Conservation (phyloP, 208 protist genomes). For the Crithidia bombi region DNA sequence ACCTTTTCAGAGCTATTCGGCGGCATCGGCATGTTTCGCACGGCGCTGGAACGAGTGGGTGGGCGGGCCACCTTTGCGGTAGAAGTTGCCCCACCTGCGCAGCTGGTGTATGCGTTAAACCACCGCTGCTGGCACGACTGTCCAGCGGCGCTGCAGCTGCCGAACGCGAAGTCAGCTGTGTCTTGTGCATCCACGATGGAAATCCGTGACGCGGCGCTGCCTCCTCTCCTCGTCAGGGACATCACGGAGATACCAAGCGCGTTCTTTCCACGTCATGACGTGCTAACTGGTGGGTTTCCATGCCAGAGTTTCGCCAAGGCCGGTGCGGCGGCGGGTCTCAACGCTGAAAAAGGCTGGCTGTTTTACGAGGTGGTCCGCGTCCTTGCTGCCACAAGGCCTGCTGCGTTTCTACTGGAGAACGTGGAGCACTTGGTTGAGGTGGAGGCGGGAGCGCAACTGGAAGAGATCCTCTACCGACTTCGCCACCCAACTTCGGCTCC, state of each 20-base stretch:
- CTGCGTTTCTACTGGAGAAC: slow-evolving; percentile 85
- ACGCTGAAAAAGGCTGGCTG: slow-evolving; percentile 60
- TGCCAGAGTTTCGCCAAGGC: slow-evolving; percentile 85
- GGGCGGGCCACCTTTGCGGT: slow-evolving; percentile 68
- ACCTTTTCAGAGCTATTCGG: slow-evolving; percentile 89
- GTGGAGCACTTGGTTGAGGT: slow-evolving; percentile 70
- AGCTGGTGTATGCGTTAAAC: slow-evolving; percentile 64
- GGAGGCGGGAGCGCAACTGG: slow-evolving; percentile 52
- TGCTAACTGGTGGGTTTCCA: slow-evolving; percentile 84
- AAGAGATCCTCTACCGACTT: slow-evolving; percentile 43
- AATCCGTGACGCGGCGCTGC: neutral
- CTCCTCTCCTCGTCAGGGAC: slow-evolving; percentile 52
- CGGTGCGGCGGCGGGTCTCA: slow-evolving; percentile 52
- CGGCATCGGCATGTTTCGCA: slow-evolving; percentile 88
- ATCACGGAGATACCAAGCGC: slow-evolving; percentile 64
- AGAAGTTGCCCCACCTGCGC: slow-evolving; percentile 52
- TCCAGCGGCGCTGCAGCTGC: slow-evolving; percentile 15
- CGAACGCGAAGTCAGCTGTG: slow-evolving; percentile 2
- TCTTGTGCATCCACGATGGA: neutral
- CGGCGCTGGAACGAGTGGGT: slow-evolving; percentile 64
- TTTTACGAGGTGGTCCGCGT: slow-evolving; percentile 84
- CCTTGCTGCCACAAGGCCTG: slow-evolving; percentile 41
- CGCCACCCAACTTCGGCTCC: slow-evolving; percentile 16
- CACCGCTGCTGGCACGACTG: slow-evolving; percentile 38
- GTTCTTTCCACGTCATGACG: slow-evolving; percentile 70